Percentiles rank a stretch among this genome's conserved stretches.
Conservation (phyloP, 106 monocot genomes). For the Dioscorea alata region DNA sequence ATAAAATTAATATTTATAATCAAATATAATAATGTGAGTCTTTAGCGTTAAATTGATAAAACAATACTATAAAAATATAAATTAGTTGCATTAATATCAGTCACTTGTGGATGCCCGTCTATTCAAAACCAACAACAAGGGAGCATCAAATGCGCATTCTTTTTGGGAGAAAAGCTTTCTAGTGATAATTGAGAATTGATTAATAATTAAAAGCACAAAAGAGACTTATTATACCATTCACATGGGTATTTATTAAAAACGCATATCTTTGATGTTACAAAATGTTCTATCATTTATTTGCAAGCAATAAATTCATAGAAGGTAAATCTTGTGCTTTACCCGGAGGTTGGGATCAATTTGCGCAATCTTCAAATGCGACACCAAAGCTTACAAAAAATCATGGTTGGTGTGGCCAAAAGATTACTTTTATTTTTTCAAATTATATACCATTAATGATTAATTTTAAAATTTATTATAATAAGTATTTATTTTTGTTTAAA, state of each 20-base stretch:
- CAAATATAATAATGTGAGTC: too few relatives aligned
- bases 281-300: not conserved
- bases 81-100: too few relatives aligned
- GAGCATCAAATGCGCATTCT: not conserved
- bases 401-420: constrained; percentile 34
- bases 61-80: too few relatives aligned
- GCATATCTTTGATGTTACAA: not conserved
- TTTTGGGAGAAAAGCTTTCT: not conserved
- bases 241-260: not conserved
- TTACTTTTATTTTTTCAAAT: too few relatives aligned
- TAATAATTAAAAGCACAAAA: constrained; percentile 12
- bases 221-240: not conserved
- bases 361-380: constrained; percentile 24
- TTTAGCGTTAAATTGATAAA: too few relatives aligned
- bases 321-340: not conserved
- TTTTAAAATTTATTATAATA: too few relatives aligned
- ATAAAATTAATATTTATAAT: too few relatives aligned
- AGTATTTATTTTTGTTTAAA: too few relatives aligned
- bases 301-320: not conserved
- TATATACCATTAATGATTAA: too few relatives aligned
- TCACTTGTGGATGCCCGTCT: constrained; percentile 77
- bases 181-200: not conserved
- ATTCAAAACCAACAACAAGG: constrained; percentile 19
- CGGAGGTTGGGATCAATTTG: constrained; percentile 47
- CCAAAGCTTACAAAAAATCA: constrained; percentile 27